phyloP scores from a whole-genome alignment of 257 asterid species.

The Paraleonurus japonicus region DNA sequence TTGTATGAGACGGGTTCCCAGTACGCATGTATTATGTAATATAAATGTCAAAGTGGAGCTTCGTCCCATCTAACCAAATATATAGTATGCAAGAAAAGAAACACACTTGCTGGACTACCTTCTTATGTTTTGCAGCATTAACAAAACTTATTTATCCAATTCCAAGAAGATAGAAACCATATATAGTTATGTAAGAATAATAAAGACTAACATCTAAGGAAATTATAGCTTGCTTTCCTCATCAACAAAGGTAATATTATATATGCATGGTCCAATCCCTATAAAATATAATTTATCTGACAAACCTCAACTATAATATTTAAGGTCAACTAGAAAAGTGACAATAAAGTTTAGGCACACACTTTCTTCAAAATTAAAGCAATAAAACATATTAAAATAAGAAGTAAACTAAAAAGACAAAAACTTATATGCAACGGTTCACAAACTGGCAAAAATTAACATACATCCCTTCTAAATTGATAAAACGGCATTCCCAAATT shows the following conservation, averaged over 20 bases:
- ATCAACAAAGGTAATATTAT: slow-evolving; percentile 1
- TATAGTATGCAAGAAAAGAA: background rate
- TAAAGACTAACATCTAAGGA: slow-evolving; percentile 3
- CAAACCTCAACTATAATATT: background rate
- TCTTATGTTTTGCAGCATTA: too few relatives aligned
- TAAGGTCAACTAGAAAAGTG: slow-evolving; percentile 18
- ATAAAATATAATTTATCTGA: background rate
- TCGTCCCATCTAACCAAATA: too few relatives aligned
- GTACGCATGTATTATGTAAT: too few relatives aligned
- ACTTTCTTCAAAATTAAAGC: background rate
- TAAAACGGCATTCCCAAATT: too few relatives aligned
- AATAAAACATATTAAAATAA: background rate
- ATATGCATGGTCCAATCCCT: background rate
- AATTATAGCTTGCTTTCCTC: slow-evolving; percentile 8
- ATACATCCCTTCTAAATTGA: too few relatives aligned
- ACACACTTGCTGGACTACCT: background rate
- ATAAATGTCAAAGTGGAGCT: too few relatives aligned
- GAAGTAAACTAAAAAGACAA: background rate
- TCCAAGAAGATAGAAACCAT: background rate
- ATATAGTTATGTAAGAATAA: background rate
- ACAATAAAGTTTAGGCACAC: slow-evolving; percentile 6
- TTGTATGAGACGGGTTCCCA: too few relatives aligned
- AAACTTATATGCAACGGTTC: too few relatives aligned
- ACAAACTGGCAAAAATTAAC: too few relatives aligned
- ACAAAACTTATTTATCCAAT: background rate